Conservation (phyloP, 345 rosid species). For the Gossypium herbaceum region DNA sequence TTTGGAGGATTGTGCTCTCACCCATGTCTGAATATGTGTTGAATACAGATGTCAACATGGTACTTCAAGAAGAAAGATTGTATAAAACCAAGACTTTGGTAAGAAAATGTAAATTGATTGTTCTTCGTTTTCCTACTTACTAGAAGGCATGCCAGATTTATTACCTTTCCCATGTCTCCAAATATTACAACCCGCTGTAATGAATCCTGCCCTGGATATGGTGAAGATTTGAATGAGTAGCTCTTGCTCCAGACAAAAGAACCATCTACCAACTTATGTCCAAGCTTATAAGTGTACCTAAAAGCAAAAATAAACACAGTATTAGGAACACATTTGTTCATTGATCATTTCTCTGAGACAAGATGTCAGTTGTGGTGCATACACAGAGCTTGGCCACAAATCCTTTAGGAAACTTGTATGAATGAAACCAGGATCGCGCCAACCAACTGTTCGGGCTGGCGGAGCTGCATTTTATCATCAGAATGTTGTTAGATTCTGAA, state of each 20-base stretch:
- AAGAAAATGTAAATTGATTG: too few relatives aligned
- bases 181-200: constrained; percentile 4
- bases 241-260: constrained; percentile 3
- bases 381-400: constrained; percentile 2
- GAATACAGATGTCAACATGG: not conserved
- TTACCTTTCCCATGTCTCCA: constrained; percentile 11
- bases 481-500: not conserved
- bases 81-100: too few relatives aligned
- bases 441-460: not conserved
- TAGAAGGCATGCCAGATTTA: not conserved
- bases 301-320: not conserved
- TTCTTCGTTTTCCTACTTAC: not conserved
- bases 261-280: not conserved
- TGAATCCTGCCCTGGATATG: not conserved
- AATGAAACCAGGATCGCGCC: constrained; percentile 5
- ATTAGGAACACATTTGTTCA: not conserved
- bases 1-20: too few relatives aligned
- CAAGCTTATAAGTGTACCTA: constrained; percentile 6
- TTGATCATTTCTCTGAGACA: not conserved
- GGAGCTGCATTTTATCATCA: not conserved
- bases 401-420: constrained; percentile 3
- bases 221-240: constrained; percentile 3
- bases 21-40: too few relatives aligned
- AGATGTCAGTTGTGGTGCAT: not conserved
- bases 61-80: not conserved